Conservation (phyloP, 257 asterid genomes). For the Penstemon barbatus region DNA sequence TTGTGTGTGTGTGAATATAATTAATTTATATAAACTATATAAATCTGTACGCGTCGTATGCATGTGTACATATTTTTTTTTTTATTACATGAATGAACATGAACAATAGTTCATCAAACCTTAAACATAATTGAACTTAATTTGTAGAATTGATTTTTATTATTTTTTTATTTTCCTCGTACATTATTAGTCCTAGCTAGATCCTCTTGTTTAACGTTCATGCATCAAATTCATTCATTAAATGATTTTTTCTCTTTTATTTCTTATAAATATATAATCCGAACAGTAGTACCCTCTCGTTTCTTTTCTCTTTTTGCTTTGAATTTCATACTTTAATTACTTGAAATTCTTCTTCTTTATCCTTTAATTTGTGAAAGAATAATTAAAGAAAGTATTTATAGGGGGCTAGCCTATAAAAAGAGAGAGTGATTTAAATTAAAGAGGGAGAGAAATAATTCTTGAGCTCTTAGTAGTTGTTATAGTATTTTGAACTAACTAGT, state of each 20-base stretch:
- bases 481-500: background rate
- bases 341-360: background rate
- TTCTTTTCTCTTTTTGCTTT: slow-evolving; percentile 33
- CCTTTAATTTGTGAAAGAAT: slow-evolving; percentile 29
- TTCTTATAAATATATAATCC: background rate
- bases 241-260: slow-evolving; percentile 2
- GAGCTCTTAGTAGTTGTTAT: background rate
- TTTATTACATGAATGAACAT: slow-evolving; percentile 15
- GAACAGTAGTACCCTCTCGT: background rate
- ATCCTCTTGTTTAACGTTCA: slow-evolving; percentile 29
- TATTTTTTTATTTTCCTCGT: slow-evolving; percentile 4
- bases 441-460: slow-evolving; percentile 23
- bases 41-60: background rate
- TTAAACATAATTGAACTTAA: slow-evolving; percentile 20
- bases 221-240: slow-evolving; percentile 23
- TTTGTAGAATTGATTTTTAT: background rate
- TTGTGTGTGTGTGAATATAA: background rate
- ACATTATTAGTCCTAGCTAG: slow-evolving; percentile 22
- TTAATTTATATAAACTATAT: background rate
- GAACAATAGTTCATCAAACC: slow-evolving; percentile 21
- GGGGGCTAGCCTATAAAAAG: background rate
- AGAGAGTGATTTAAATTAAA: slow-evolving; percentile 11
- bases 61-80: slow-evolving; percentile 20
- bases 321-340: slow-evolving; percentile 20
- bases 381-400: slow-evolving; percentile 2